Evolutionary conservation across 1,139 yeast genomes (phyloP).

Genomic region (Suhomyces bokatorum): DNA sequence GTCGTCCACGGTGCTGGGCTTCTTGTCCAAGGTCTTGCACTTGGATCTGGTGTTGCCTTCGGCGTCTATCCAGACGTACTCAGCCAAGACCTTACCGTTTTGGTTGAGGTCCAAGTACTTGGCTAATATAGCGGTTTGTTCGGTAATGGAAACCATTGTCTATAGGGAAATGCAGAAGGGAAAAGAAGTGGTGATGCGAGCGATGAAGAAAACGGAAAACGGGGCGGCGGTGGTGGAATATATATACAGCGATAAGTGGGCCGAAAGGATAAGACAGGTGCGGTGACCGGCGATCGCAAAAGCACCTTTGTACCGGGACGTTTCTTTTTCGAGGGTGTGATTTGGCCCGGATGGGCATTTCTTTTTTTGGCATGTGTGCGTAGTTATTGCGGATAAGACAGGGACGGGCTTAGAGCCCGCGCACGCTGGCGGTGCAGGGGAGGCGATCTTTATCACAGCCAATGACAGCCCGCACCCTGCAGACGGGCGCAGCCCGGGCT

Average conservation of each 20-base stretch:
- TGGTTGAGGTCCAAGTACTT: constrained; percentile 85
- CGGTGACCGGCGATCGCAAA: constrained; percentile 1
- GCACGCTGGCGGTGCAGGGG: background rate
- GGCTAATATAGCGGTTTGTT: constrained; percentile 73
- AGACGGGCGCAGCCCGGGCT: background rate
- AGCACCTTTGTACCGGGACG: background rate
- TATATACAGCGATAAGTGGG: constrained; percentile 3
- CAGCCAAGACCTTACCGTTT: constrained; percentile 86
- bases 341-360: constrained; percentile 2
- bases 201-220: constrained; percentile 1
- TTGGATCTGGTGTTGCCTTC: constrained; percentile 91
- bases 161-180: constrained; percentile 4
- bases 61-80: constrained; percentile 97
- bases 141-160: constrained; percentile 47
- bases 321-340: constrained; percentile 1
- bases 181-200: background rate
- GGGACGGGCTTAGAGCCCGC: constrained; percentile 1
- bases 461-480: constrained; percentile 6
- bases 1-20: constrained; percentile 74
- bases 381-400: constrained; percentile 1
- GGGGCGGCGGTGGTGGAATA: background rate
- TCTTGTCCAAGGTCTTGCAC: constrained; percentile 78
- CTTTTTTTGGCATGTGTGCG: constrained; percentile 4
- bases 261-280: background rate
- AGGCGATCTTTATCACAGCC: constrained; percentile 10